Conservation (phyloP, 2,329 filamentous ascomycete species). For the Trichoderma koningii region DNA sequence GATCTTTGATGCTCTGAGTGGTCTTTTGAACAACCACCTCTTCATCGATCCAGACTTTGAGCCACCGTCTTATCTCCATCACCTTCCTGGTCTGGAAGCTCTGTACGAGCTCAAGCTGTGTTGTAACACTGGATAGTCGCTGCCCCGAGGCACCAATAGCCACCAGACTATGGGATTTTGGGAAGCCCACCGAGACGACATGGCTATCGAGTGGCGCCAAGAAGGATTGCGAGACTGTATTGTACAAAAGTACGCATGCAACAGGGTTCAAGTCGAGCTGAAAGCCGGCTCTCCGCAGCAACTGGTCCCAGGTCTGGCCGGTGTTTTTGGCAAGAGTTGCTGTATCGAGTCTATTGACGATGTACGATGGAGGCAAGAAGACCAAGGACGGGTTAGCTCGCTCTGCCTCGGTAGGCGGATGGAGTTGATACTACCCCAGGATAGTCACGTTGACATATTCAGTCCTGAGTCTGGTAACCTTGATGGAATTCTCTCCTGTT, state of each 20-base stretch:
- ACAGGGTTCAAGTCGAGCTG: not conserved
- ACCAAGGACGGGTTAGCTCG: not conserved
- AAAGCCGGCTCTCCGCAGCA: not conserved
- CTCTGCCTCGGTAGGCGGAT: not conserved
- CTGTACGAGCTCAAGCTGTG: constrained; percentile 6
- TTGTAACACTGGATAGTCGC: constrained; percentile 15
- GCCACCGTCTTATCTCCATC: constrained; percentile 4
- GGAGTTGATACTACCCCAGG: not conserved
- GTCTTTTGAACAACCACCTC: no score
- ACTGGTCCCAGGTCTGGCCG: not conserved
- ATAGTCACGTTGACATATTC: not conserved
- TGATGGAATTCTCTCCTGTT: not conserved
- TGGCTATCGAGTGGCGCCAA: constrained; percentile 18
- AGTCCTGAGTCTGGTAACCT: not conserved
- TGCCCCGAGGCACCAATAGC: not conserved
- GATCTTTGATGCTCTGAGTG: not conserved
- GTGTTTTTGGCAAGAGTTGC: not conserved
- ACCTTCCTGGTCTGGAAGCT: constrained; percentile 26
- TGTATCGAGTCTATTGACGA: not conserved
- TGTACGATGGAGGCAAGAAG: not conserved
- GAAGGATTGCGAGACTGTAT: not conserved
- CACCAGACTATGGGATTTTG: constrained; percentile 18
- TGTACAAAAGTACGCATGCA: constrained; percentile 19
- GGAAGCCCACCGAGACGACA: constrained; percentile 6
- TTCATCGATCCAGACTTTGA: not conserved